Evolutionary conservation across 2,329 filamentous ascomycete genomes (phyloP), one percentile per base, ranked within the genome.

Genomic region (Diaporthe nobilis): DNA sequence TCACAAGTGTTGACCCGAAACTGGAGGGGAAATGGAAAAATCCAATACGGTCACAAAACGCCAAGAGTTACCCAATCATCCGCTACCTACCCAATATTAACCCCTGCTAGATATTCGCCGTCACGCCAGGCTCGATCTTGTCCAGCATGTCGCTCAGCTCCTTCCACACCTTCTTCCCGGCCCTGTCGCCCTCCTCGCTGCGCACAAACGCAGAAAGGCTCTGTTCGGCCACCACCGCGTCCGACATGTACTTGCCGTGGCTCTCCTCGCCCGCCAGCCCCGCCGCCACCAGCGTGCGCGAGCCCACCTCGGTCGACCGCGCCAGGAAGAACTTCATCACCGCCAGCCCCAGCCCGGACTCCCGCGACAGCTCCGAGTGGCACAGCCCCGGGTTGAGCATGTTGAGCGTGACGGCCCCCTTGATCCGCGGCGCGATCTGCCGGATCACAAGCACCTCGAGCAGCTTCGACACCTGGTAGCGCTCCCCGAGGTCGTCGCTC

Each of bases 291-390:
- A 87, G 78, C 10, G 85, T 88, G 17, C 89, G 83, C 74, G 83
- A 85, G 1, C 89, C 88, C 4, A 84, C 83, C 81, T 90, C 89
- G 0, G 86, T 84, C 0, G 83, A 83, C 28, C 88, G 82, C 2
- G 84, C 87, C 49, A 87, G 71, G 28, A 76, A 85, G 15, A 82
- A 71, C 34, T 83, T 81, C 49, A 87, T 47, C 13, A 84, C 73
- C 63, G 79, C 47, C 47, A 79, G 47, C 25, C 71, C 28, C 70
- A 68, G 7, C 17, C 58, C 57, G 10, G 47, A 8, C 9, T 77
- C 72, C 13, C 75, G 67, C 28, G 34, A 20, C 7, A 75, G 78
- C 12, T 78, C 78, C 0, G 84, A 86, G 70, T 84, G 83, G 81
- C 85, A 86, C 72, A 82, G 85, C 58, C 85, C 86, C 2, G 85